These are phyloP conservation scores for Geotrichum phurueaensis DNA, from an alignment of 1,139 yeast species.

Conservation along the genomic window DNA sequence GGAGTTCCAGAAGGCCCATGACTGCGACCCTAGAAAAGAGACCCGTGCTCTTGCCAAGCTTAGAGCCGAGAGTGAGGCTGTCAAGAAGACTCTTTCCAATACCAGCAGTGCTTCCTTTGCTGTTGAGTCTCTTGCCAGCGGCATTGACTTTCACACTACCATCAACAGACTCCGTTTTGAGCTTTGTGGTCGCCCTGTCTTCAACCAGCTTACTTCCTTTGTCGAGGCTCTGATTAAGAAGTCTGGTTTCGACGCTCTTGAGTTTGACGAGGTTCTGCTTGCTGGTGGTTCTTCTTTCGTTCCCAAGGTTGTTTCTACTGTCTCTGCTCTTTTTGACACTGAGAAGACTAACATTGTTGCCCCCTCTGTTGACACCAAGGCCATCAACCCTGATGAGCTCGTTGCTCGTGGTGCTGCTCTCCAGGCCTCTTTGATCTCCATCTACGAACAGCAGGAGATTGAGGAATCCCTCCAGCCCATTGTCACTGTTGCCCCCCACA, in stretches of 20 bases:
- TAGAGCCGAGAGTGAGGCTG: conserved; percentile 72
- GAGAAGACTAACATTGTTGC: conserved; percentile 72
- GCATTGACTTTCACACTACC: conserved; percentile 86
- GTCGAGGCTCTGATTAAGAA: conserved; percentile 69
- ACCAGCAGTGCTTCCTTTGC: conserved; percentile 87
- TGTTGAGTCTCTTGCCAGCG: conserved; percentile 90
- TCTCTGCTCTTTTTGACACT: conserved; percentile 66
- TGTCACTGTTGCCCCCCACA: conserved; percentile 84
- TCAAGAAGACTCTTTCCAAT: conserved; percentile 88
- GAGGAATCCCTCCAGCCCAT: conserved; percentile 79
- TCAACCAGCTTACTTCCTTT: conserved; percentile 68
- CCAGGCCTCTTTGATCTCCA: conserved; percentile 84
- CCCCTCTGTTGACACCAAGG: conserved; percentile 70
- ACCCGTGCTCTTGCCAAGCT: conserved; percentile 87
- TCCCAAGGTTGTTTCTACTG: conserved; percentile 79
- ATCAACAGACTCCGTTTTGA: conserved; percentile 94
- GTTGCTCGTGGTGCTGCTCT: conserved; percentile 94
- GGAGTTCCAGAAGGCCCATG: conserved; percentile 86
- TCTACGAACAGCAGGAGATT: conserved; percentile 81
- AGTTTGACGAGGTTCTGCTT: conserved; percentile 83
- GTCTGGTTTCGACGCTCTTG: conserved; percentile 80
- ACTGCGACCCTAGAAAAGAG: conserved; percentile 72
- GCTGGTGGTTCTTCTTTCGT: conserved; percentile 93
- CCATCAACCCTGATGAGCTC: conserved; percentile 83
- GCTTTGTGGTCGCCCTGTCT: conserved; percentile 72